A percentile compares a stretch with the other conserved stretches of the same genome.
Conservation (phyloP, 257 asterid genomes). For the Solanum infundibuliforme region DNA sequence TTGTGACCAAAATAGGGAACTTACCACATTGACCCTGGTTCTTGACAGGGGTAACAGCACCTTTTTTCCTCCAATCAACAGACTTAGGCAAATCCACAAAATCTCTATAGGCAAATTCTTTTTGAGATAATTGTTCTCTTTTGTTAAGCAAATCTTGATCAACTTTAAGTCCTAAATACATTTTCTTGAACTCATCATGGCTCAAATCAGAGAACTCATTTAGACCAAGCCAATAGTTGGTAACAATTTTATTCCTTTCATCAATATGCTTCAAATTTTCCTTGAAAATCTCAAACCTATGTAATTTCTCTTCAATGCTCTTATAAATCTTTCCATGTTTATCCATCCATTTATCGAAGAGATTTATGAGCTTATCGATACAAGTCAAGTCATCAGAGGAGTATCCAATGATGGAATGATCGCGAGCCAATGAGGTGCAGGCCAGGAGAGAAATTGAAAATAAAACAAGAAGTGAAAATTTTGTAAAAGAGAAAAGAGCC, state of each 20-base stretch:
- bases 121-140: constrained; percentile 11
- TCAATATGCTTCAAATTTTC: constrained; percentile 54
- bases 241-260: constrained; percentile 42
- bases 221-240: constrained; percentile 56
- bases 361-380: constrained; percentile 48
- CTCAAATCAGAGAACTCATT: constrained; percentile 58
- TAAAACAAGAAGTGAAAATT: constrained; percentile 21
- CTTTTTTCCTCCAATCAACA: constrained; percentile 60
- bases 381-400: constrained; percentile 40
- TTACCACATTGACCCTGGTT: constrained; percentile 57
- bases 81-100: constrained; percentile 35
- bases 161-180: constrained; percentile 41
- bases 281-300: constrained; percentile 57
- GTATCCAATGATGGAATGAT: constrained; percentile 53
- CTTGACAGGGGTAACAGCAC: constrained; percentile 58
- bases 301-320: constrained; percentile 49
- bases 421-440: constrained; percentile 16
- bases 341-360: constrained; percentile 49
- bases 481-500: constrained; percentile 26
- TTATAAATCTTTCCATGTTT: constrained; percentile 40
- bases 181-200: constrained; percentile 53
- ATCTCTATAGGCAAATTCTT: constrained; percentile 29
- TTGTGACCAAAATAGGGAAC: not conserved
- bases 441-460: constrained; percentile 11
- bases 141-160: constrained; percentile 4